phyloP scores from a whole-genome alignment of 371 early-diverging fungal genomes.

The Apophysomyces sp. region DNA sequence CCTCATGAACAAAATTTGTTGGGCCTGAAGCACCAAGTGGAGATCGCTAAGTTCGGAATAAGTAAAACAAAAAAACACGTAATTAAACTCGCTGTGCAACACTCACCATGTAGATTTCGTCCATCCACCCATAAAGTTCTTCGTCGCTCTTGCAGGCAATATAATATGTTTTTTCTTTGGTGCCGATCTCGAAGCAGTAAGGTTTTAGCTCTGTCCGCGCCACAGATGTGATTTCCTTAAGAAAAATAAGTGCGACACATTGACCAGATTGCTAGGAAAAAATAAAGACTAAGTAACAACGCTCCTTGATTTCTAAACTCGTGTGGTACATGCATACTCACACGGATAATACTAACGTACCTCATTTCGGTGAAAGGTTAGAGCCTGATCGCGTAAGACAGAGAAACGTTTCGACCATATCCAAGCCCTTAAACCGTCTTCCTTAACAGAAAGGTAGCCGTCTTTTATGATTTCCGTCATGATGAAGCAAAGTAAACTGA shows the following conservation, averaged over 20 bases:
- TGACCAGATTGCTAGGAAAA: slow-evolving; percentile 45
- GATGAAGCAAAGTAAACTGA: slow-evolving; percentile 7
- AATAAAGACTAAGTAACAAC: not conserved
- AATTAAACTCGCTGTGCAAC: not conserved
- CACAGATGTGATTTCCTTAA: slow-evolving; percentile 88
- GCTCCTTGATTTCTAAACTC: not conserved
- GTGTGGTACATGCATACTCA: not conserved
- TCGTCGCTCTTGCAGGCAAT: slow-evolving; percentile 93
- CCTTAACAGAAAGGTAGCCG: slow-evolving; percentile 85
- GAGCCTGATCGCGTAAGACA: slow-evolving; percentile 85
- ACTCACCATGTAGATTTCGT: slow-evolving; percentile 86
- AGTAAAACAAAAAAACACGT: not conserved
- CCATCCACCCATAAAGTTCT: slow-evolving; percentile 98
- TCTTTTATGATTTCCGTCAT: slow-evolving; percentile 74
- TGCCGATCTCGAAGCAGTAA: slow-evolving; percentile 90
- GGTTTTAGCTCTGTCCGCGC: slow-evolving; percentile 85
- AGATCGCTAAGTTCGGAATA: slow-evolving; percentile 22
- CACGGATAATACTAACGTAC: slow-evolving; percentile 33
- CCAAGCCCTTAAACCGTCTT: slow-evolving; percentile 85
- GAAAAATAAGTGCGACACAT: slow-evolving; percentile 78
- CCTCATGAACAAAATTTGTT: slow-evolving; percentile 92
- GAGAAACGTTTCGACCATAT: slow-evolving; percentile 95
- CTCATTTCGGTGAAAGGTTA: slow-evolving; percentile 94
- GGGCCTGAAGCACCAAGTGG: slow-evolving; percentile 86
- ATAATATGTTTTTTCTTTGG: slow-evolving; percentile 87